These are phyloP conservation scores for Purshia tridentata DNA, from an alignment of 306 rosid species.

Conservation along the genomic window DNA sequence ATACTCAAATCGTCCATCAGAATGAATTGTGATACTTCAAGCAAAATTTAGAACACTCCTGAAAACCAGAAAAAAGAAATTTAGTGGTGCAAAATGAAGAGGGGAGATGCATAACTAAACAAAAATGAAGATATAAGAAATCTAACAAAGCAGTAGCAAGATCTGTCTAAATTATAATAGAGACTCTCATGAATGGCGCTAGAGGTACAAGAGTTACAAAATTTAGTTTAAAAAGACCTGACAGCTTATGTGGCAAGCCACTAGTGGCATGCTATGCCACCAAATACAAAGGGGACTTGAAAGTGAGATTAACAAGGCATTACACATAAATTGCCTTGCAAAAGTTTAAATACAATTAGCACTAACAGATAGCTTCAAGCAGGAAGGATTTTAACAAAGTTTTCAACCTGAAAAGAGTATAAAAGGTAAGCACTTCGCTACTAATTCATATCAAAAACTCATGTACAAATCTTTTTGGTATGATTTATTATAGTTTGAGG, in stretches of 20 bases:
- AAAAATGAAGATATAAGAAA: not conserved
- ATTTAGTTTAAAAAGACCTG: not conserved
- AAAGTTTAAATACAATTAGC: not conserved
- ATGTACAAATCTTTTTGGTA: not conserved
- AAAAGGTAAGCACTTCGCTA: not conserved
- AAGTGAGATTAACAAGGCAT: not conserved
- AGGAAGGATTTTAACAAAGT: not conserved
- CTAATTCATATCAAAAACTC: not conserved
- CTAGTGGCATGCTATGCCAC: not conserved
- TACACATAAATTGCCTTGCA: not conserved
- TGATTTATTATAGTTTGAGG: not conserved
- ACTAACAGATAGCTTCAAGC: slow-evolving; percentile 8
- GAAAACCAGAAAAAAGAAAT: slow-evolving; percentile 30
- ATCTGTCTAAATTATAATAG: no score
- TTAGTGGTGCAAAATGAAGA: slow-evolving; percentile 11
- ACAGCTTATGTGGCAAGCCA: not conserved
- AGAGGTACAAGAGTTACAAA: not conserved
- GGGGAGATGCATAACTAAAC: not conserved
- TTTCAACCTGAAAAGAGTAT: not conserved
- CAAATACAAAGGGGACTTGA: not conserved
- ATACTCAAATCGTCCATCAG: slow-evolving; percentile 55
- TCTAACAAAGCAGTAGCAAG: not conserved
- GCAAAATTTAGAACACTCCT: slow-evolving; percentile 41
- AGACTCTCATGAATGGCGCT: no score
- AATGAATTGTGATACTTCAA: slow-evolving; percentile 21